Conservation (phyloP, 352 stramenopile genomes). For the Globisporangium ultimum region DNA sequence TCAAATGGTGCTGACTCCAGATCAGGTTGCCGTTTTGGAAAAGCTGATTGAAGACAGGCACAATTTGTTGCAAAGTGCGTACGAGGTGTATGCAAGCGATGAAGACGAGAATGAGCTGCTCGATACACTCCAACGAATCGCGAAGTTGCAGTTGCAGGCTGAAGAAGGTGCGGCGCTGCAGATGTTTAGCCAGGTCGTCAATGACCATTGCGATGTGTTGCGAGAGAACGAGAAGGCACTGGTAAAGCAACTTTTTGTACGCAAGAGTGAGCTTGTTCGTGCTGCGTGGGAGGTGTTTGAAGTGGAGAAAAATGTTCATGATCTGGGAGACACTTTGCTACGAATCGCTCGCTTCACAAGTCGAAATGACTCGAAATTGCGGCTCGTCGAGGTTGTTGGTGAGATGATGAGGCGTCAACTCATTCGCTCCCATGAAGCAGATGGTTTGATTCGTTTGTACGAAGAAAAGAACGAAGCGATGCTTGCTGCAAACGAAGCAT, state of each 20-base stretch:
- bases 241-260: constrained; percentile 46
- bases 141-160: constrained; percentile 50
- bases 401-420: constrained; percentile 62
- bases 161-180: constrained; percentile 37
- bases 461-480: constrained; percentile 70
- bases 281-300: constrained; percentile 53
- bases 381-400: constrained; percentile 58
- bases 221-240: constrained; percentile 26
- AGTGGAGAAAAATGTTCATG: constrained; percentile 35
- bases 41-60: constrained; percentile 45
- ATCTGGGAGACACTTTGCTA: constrained; percentile 47
- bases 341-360: constrained; percentile 52
- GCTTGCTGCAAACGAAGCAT: constrained; percentile 66
- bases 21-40: constrained; percentile 37
- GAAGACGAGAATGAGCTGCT: constrained; percentile 60
- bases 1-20: constrained; percentile 22
- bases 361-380: constrained; percentile 38
- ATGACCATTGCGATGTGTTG: constrained; percentile 35
- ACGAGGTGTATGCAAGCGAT: constrained; percentile 61
- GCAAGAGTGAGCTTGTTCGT: constrained; percentile 40
- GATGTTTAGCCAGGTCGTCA: constrained; percentile 27
- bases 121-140: constrained; percentile 68
- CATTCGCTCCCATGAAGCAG: constrained; percentile 47
- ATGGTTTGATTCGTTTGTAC: constrained; percentile 62
- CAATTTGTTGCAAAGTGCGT: constrained; percentile 69